These are phyloP conservation scores for Staphylotrichum tortipilum DNA, from an alignment of 495 filamentous ascomycete genomes.

Conservation along the genomic window DNA sequence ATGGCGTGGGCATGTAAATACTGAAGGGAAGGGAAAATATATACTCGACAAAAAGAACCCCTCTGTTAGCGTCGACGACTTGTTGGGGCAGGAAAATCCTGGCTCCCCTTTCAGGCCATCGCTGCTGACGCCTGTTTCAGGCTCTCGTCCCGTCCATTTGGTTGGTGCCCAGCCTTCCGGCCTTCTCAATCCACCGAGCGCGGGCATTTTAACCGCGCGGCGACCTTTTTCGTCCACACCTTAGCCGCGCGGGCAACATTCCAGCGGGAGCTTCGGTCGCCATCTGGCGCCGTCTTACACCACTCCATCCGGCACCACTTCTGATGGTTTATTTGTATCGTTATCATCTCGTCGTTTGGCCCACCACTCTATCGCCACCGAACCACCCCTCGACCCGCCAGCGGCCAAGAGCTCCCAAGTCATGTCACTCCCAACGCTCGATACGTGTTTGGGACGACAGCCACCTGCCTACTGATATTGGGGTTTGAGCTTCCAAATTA, in stretches of 20 bases:
- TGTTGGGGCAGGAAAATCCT: too few relatives aligned
- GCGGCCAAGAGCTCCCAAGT: too few relatives aligned
- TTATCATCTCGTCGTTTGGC: background rate
- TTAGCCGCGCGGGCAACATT: background rate
- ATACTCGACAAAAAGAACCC: too few relatives aligned
- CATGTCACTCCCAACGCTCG: too few relatives aligned
- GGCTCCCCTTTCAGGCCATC: too few relatives aligned
- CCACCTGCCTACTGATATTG: slow-evolving; percentile 12
- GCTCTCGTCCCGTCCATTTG: background rate
- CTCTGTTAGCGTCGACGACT: too few relatives aligned
- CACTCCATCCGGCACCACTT: too few relatives aligned
- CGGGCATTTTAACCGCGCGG: slow-evolving; percentile 2
- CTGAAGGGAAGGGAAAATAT: too few relatives aligned
- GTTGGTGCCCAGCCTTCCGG: background rate
- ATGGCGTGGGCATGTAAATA: too few relatives aligned
- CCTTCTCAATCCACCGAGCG: background rate
- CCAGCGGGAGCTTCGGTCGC: background rate
- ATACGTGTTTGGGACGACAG: too few relatives aligned
- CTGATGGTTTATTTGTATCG: background rate
- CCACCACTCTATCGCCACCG: background rate
- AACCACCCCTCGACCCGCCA: too few relatives aligned
- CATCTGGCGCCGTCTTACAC: too few relatives aligned
- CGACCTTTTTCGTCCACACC: background rate
- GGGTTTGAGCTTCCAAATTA: slow-evolving; percentile 34
- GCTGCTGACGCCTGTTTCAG: background rate